phyloP scores from a whole-genome alignment of 2,329 filamentous ascomycete species.

The Podosphaera leucotricha region DNA sequence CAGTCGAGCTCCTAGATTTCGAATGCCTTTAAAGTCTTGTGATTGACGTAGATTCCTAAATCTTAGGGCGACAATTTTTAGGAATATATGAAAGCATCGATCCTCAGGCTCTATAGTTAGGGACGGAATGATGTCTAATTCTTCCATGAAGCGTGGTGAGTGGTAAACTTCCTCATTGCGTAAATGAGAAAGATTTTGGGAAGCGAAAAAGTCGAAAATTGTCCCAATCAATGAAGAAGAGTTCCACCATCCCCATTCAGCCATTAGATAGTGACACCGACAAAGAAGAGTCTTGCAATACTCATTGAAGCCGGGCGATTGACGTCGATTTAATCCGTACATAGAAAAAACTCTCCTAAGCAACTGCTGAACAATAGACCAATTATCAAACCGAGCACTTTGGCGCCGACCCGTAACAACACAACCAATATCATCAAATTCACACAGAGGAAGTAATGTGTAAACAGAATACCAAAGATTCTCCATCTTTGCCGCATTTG shows the following conservation, averaged over 20 bases:
- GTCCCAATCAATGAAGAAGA: slow-evolving; percentile 29
- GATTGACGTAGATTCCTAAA: slow-evolving; percentile 26
- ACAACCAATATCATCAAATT: slow-evolving; percentile 32
- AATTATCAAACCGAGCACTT: slow-evolving; percentile 27
- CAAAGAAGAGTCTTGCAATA: slow-evolving; percentile 35
- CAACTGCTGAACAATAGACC: slow-evolving; percentile 32
- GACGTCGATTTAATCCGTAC: slow-evolving; percentile 30
- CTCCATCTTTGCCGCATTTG: slow-evolving; percentile 28
- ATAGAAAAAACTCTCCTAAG: slow-evolving; percentile 32
- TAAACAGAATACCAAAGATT: slow-evolving; percentile 34
- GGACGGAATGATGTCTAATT: slow-evolving; percentile 22
- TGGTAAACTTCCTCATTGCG: slow-evolving; percentile 38
- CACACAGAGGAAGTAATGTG: slow-evolving; percentile 33
- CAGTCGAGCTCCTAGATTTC: slow-evolving; percentile 35
- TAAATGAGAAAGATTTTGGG: slow-evolving; percentile 34
- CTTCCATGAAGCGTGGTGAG: slow-evolving; percentile 36
- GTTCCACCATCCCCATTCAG: slow-evolving; percentile 42
- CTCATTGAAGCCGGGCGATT: slow-evolving; percentile 38
- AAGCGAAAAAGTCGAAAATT: slow-evolving; percentile 45
- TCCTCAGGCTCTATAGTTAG: slow-evolving; percentile 30
- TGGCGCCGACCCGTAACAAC: slow-evolving; percentile 20
- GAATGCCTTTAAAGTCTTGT: slow-evolving; percentile 30
- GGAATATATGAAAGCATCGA: slow-evolving; percentile 41
- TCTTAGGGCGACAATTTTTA: slow-evolving; percentile 36
- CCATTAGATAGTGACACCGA: slow-evolving; percentile 37